A percentile compares a stretch with the other conserved stretches of the same genome.
Evolutionary conservation across 2,329 filamentous ascomycete genomes (phyloP).

Genomic region (Aspergillus fructus): DNA sequence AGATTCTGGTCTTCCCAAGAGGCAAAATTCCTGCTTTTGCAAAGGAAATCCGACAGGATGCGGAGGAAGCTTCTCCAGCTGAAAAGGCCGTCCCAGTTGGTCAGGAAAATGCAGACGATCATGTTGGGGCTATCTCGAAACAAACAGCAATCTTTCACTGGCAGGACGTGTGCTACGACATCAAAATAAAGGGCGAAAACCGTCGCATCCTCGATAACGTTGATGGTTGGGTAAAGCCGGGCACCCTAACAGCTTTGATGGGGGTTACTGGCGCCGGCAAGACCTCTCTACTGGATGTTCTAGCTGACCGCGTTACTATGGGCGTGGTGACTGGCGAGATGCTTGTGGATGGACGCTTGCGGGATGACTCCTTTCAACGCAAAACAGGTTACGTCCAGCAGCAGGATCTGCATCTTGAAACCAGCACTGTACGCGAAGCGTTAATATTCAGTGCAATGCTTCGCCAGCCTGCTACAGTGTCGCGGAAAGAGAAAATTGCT

Average conservation of each 20-base stretch:
- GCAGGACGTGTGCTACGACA: constrained; percentile 78
- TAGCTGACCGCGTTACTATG: constrained; percentile 81
- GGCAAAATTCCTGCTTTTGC: constrained; percentile 59
- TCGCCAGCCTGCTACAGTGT: constrained; percentile 73
- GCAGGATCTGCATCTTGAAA: constrained; percentile 82
- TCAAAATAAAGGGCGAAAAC: constrained; percentile 71
- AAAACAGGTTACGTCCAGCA: constrained; percentile 66
- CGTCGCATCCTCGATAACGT: constrained; percentile 78
- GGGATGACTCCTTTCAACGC: constrained; percentile 70
- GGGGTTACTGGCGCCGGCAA: constrained; percentile 88
- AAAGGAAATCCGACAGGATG: constrained; percentile 25
- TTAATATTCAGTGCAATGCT: constrained; percentile 80
- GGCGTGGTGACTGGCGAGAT: constrained; percentile 83
- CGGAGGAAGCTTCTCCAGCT: constrained; percentile 19
- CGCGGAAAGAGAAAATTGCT: constrained; percentile 71
- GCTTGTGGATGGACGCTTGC: constrained; percentile 69
- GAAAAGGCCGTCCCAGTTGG: constrained; percentile 60
- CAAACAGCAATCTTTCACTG: constrained; percentile 77
- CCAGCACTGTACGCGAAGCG: constrained; percentile 82
- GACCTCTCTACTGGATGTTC: constrained; percentile 80
- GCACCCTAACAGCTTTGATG: constrained; percentile 85
- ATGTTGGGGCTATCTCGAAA: constrained; percentile 70
- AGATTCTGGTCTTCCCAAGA: constrained; percentile 70
- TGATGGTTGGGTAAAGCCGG: constrained; percentile 89
- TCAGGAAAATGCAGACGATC: constrained; percentile 66